Evolutionary conservation across 2,329 filamentous ascomycete species (phyloP).

Genomic region (Ascosphaera apis): DNA sequence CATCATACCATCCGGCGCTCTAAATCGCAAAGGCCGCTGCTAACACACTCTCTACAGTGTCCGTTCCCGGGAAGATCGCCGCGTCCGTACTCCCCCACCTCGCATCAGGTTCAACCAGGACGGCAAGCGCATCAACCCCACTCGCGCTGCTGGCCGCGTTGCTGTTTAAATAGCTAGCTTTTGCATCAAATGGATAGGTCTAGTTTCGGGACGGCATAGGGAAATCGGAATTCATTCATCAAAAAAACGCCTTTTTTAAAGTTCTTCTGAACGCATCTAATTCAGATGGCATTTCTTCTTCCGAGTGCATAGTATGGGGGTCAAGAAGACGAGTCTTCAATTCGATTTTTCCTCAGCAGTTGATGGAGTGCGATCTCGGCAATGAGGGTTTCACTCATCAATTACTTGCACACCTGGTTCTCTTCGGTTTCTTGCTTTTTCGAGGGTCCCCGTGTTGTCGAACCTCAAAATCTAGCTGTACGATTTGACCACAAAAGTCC

Average conservation of each 20-base stretch:
- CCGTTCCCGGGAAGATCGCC: slow-evolving; percentile 85
- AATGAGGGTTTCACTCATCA: too few relatives aligned
- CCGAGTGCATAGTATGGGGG: too few relatives aligned
- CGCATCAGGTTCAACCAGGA: slow-evolving; percentile 99
- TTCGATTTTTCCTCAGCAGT: too few relatives aligned
- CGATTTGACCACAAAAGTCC: too few relatives aligned
- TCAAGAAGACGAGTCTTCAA: too few relatives aligned
- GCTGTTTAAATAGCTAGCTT: not conserved
- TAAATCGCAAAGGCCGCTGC: not conserved
- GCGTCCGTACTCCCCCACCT: slow-evolving; percentile 95
- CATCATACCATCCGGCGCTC: slow-evolving; percentile 2
- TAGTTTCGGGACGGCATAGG: not conserved
- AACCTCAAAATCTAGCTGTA: too few relatives aligned
- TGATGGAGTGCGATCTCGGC: too few relatives aligned
- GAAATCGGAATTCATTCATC: slow-evolving; percentile 2
- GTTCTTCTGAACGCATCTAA: not conserved
- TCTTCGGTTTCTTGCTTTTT: not conserved
- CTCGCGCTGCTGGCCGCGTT: slow-evolving; percentile 33
- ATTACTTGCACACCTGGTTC: too few relatives aligned
- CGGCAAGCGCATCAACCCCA: slow-evolving; percentile 96
- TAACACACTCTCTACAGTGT: slow-evolving; percentile 38
- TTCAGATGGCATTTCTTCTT: not conserved
- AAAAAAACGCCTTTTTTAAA: slow-evolving; percentile 1
- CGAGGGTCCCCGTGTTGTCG: too few relatives aligned
- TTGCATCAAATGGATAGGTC: not conserved